Percentiles rank a stretch among this genome's conserved stretches.
phyloP scores from a whole-genome alignment of 129 eudicot genomes.

The Flaveria sonorensis region DNA sequence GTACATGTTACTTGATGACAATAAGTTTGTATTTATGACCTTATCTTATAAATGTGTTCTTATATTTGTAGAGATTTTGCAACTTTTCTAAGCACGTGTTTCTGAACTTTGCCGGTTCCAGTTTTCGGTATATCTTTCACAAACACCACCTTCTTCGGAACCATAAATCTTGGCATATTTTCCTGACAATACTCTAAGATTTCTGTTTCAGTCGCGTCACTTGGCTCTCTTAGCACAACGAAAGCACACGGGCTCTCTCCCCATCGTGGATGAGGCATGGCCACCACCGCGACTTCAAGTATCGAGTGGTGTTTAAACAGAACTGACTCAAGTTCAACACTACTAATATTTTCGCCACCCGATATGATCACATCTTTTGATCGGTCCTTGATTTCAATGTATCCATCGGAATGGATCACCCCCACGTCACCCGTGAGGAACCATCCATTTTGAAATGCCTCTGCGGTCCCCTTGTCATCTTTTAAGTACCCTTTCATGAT shows the following conservation, averaged over 20 bases:
- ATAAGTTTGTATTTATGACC: too few relatives aligned
- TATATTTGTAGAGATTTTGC: constrained; percentile 32
- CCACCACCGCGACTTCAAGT: constrained; percentile 58
- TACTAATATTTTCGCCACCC: constrained; percentile 62
- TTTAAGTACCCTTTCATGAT: too few relatives aligned
- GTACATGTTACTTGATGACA: too few relatives aligned
- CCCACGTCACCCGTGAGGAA: constrained; percentile 53
- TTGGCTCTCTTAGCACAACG: constrained; percentile 27
- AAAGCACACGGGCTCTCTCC: constrained; percentile 68
- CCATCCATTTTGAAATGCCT: constrained; percentile 52
- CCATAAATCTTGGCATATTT: constrained; percentile 49
- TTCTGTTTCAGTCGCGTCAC: constrained; percentile 28
- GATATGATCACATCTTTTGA: constrained; percentile 57
- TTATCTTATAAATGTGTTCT: too few relatives aligned
- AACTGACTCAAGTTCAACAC: constrained; percentile 49
- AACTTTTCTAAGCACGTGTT: constrained; percentile 35
- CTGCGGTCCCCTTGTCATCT: constrained; percentile 36
- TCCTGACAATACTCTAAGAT: constrained; percentile 42
- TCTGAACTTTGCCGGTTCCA: constrained; percentile 44
- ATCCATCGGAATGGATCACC: constrained; percentile 53
- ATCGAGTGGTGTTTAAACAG: constrained; percentile 39
- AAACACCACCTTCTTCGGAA: constrained; percentile 47
- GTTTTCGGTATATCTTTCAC: constrained; percentile 49
- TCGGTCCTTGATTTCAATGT: constrained; percentile 56
- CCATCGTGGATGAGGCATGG: constrained; percentile 55